Conservation (phyloP, 257 asterid species). For the Striga asiatica region DNA sequence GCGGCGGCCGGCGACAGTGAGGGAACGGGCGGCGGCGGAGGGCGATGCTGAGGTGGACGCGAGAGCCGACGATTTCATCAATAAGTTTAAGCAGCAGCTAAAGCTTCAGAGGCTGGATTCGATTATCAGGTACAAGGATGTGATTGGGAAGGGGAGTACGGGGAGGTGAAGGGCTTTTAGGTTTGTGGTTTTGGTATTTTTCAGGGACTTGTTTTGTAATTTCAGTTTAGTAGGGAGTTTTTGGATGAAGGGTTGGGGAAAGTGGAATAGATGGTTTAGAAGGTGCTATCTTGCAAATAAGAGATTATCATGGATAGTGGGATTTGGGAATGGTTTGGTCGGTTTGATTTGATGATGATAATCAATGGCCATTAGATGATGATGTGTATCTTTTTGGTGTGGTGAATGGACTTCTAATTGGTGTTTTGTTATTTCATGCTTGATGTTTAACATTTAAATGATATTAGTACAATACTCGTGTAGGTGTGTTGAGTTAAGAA, state of each 20-base stretch:
- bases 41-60: slow-evolving; percentile 58
- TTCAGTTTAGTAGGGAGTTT: slow-evolving; percentile 3
- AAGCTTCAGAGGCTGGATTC: slow-evolving; percentile 73
- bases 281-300: slow-evolving; percentile 19
- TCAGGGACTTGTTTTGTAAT: slow-evolving; percentile 23
- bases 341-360: background rate
- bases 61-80: slow-evolving; percentile 62
- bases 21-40: slow-evolving; percentile 28
- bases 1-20: slow-evolving; percentile 60
- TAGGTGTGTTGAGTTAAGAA: too few relatives aligned
- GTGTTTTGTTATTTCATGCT: too few relatives aligned
- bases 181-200: background rate
- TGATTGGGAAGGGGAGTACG: slow-evolving; percentile 34
- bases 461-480: too few relatives aligned
- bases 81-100: slow-evolving; percentile 63
- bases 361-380: slow-evolving; percentile 8
- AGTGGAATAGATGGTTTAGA: background rate
- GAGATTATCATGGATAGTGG: background rate
- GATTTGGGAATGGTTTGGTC: too few relatives aligned
- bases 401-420: slow-evolving; percentile 17
- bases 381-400: slow-evolving; percentile 8
- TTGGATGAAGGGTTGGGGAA: background rate
- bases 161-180: slow-evolving; percentile 24
- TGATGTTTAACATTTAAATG: too few relatives aligned
- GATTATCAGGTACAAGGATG: slow-evolving; percentile 44